Conservation (phyloP, 1,284 basidiomycete genomes). For the Fereydounia khargensis region DNA sequence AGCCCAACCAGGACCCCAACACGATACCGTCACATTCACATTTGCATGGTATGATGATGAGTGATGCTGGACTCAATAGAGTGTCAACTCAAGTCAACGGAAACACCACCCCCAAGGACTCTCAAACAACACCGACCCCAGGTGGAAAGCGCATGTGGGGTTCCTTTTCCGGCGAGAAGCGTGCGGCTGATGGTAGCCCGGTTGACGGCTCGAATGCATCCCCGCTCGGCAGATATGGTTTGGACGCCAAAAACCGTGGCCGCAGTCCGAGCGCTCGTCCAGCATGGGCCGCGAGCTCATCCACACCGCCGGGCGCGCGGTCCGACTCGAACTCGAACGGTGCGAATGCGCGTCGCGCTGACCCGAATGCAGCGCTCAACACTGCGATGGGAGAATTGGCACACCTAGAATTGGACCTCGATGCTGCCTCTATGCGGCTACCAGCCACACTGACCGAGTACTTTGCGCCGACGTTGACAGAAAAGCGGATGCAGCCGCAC, state of each 20-base stretch:
- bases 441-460: slow-evolving; percentile 7
- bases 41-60: no score
- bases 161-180: no score
- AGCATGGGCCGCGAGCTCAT: not conserved
- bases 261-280: not conserved
- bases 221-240: no score
- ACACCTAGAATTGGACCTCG: slow-evolving; percentile 23
- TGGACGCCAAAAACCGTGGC: not conserved
- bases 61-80: no score
- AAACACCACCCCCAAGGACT: no score
- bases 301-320: not conserved
- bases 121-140: no score
- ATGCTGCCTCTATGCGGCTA: slow-evolving; percentile 2
- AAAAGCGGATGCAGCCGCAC: slow-evolving; percentile 40
- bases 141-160: no score
- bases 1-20: not conserved
- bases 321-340: not conserved
- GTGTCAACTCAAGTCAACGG: no score
- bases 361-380: slow-evolving; percentile 2
- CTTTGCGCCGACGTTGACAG: slow-evolving; percentile 12
- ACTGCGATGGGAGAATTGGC: slow-evolving; percentile 17
- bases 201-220: no score
- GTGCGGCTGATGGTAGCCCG: no score
- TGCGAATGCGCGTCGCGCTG: no score
- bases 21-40: no score